Percentiles rank a stretch among this genome's conserved stretches.
Conservation (phyloP, 2,329 filamentous ascomycete genomes). For the Nemania diffusa region DNA sequence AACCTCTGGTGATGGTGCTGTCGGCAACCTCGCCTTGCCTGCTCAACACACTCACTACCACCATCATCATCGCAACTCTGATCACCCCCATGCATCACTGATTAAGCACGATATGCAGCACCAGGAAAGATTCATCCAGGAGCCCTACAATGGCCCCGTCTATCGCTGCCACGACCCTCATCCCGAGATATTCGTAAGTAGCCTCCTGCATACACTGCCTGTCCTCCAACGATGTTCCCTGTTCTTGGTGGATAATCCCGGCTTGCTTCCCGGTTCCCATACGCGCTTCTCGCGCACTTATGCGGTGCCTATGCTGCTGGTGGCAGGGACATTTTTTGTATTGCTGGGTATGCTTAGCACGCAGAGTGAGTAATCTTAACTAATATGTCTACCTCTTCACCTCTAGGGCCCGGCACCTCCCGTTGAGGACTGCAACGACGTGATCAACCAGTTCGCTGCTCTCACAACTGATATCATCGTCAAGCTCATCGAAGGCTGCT, state of each 20-base stretch:
- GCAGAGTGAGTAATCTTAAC: not conserved
- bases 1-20: not conserved
- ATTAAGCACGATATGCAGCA: not conserved
- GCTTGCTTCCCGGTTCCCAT: not conserved
- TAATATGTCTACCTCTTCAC: constrained; percentile 1
- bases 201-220: not conserved
- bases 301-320: not conserved
- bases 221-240: not conserved
- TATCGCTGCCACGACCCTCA: constrained; percentile 41
- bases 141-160: constrained; percentile 27
- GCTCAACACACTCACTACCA: constrained; percentile 6
- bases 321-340: not conserved
- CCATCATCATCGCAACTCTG: not conserved
- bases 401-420: constrained; percentile 42
- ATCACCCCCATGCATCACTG: not conserved
- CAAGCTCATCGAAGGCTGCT: constrained; percentile 44
- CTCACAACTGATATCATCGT: constrained; percentile 40
- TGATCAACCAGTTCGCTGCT: constrained; percentile 40
- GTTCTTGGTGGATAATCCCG: not conserved
- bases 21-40: not conserved
- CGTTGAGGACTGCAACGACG: constrained; percentile 43
- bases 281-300: not conserved
- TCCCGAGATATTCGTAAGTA: constrained; percentile 38
- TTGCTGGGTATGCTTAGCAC: not conserved
- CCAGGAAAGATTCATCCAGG: constrained; percentile 3